Base-by-base conservation (phyloP, 768 basidiomycete species). In the Heimioporus sp. region DNA sequence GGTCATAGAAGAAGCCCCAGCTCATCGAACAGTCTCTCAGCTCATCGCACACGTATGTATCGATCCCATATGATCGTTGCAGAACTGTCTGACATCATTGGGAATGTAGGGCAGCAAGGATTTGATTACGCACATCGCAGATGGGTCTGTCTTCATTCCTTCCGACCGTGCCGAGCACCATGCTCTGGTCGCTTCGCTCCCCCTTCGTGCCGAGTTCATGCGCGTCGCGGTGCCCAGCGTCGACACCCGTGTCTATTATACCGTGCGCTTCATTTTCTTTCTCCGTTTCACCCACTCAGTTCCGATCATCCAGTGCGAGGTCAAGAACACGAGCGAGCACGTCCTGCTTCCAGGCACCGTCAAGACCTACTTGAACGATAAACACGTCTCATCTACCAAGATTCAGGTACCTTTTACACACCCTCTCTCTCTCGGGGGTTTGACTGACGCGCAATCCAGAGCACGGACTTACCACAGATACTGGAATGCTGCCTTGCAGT, bases 281-380 rank as follows among this genome's bases (percentile, higher is more conserved):
- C 5, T 5, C 19, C 5, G 0, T 2, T 2, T 28, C 24, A 9
- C 24, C 36, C 11, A 39, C 49, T 10, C 43, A 28, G 24, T 28
- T 28, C 24, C 24, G 24, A 28, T 28, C 24, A 21, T 8, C 13
- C 15, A 66, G 64, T 63, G 61, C 28, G 54, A 63, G 19, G 55
- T 70, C 19, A 57, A 56, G 43, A 70, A 70, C 40, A 55, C 61
- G 1, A 66, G 53, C 35, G 51, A 55, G 15, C 58, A 68, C 10
- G 41, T 64, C 13, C 42, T 70, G 16, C 55, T 66, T 4, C 56
- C 67, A 5, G 69, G 70, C n/a, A 59, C 48, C 1, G 54, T 65
- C 34, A 66, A 68, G 31, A 43, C 59, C 4, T 67, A 61, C 52
- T 38, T 68, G 48, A 65, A 70, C 55, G 60, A 62, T 15, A 64